Base-by-base conservation (phyloP, 805 yeast species). In the Zygoascus ofunaensis region DNA sequence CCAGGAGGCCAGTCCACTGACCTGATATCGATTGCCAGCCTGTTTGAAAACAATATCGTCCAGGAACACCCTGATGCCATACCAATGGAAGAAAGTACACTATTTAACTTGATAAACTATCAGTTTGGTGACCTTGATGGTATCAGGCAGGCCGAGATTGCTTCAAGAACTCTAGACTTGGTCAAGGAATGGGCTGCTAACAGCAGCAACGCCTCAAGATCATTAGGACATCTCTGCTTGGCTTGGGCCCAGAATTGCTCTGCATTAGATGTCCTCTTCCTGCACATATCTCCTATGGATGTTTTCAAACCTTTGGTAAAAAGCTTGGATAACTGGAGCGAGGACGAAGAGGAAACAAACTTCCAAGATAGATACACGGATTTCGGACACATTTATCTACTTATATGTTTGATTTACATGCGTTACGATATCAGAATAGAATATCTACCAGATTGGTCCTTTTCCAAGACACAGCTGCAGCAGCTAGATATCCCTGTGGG, bases 341-440 rank as follows among this genome's bases (percentile, higher is more conserved):
- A 59, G 4, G 79, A 73, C 37, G 41, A 37, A n/a, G 80, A 76
- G 30, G 82, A 76, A 43, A 68, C 69, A 45, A 73, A 76, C 51
- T 75, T 73, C 49, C 87, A 81, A 58, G 92, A 82, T 32, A 61
- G 69, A 12, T 83, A 79, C 55, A 68, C 85, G 1, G 79, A 83
- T 34, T 79, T 81, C 58, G 87, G 94, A 1, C 68, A 76, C 38
- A 64, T 79, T 1, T 54, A 82, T 21, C 56, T 80, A 33, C 65
- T 80, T 34, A 52, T 78, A 5, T 53, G 66, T 2, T 55, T 65
- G 15, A 54, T 71, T n/a, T 61, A 60, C 5, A 61, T 63, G 39
- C 63, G 72, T 33, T 74, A 66, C 22, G 37, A 34, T 10, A 8
- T 41, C 14, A 19, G 20, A 10, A 22, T 30, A 5, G 37, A 34